These are phyloP conservation scores for Pholiota molesta DNA, from an alignment of 768 basidiomycete genomes.

Conservation along the genomic window DNA sequence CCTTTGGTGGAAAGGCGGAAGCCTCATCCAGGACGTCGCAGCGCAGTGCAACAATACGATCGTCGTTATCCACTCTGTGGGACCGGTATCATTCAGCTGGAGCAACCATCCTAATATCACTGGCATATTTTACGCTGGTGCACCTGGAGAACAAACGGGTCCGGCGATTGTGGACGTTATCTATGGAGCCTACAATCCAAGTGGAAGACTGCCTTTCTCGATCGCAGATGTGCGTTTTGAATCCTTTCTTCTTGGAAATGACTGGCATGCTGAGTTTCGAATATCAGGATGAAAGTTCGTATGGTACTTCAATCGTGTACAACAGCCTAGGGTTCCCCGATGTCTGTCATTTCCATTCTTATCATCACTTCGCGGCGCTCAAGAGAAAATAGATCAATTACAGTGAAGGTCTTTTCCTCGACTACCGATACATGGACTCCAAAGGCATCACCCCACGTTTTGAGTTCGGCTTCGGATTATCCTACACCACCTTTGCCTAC, in stretches of 20 bases:
- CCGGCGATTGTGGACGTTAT: slow-evolving; percentile 78
- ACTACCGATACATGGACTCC: slow-evolving; percentile 68
- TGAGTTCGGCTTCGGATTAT: slow-evolving; percentile 75
- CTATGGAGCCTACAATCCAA: slow-evolving; percentile 77
- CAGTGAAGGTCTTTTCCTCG: slow-evolving; percentile 64
- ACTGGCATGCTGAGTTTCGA: not conserved
- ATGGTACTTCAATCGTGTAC: slow-evolving; percentile 48
- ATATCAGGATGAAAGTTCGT: slow-evolving; percentile 37
- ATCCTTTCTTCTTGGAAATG: not conserved
- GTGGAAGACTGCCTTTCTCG: slow-evolving; percentile 70
- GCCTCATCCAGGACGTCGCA: slow-evolving; percentile 59
- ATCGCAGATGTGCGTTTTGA: slow-evolving; percentile 59
- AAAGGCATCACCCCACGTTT: slow-evolving; percentile 54
- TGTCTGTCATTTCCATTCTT: slow-evolving; percentile 25
- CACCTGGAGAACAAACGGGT: slow-evolving; percentile 76
- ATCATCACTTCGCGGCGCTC: slow-evolving; percentile 10
- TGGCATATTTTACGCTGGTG: slow-evolving; percentile 59
- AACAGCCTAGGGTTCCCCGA: slow-evolving; percentile 43
- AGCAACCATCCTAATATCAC: slow-evolving; percentile 75
- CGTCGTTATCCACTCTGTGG: slow-evolving; percentile 80
- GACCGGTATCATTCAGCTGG: slow-evolving; percentile 76
- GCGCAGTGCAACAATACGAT: slow-evolving; percentile 74
- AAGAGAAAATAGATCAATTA: slow-evolving; percentile 55
- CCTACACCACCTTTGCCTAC: slow-evolving; percentile 74
- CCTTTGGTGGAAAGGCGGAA: slow-evolving; percentile 60